Conservation (phyloP, 1,139 yeast genomes). For the Pichia sp. region DNA sequence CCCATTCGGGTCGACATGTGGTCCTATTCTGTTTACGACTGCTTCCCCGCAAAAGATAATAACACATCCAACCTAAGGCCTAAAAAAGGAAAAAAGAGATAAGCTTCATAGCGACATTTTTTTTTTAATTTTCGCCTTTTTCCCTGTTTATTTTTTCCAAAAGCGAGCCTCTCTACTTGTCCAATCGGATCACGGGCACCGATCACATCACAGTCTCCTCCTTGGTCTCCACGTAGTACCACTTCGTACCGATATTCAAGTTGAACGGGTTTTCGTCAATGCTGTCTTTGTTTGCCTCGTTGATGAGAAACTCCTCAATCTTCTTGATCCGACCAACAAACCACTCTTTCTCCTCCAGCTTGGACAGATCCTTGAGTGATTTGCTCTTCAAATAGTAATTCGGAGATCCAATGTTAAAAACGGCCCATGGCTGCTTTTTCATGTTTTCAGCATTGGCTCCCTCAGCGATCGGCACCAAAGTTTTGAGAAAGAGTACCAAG, state of each 20-base stretch:
- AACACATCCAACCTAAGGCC: too few relatives aligned
- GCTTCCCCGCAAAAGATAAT: background rate
- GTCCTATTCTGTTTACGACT: background rate
- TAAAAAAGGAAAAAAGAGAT: too few relatives aligned
- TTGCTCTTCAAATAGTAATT: conserved; percentile 59
- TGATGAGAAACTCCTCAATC: conserved; percentile 47
- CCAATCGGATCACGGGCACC: background rate
- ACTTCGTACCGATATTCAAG: conserved; percentile 44
- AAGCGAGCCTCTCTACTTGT: background rate
- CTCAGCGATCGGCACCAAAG: conserved; percentile 32
- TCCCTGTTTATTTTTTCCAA: background rate
- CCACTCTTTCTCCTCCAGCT: conserved; percentile 55
- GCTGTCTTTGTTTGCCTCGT: conserved; percentile 36
- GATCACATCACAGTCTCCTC: conserved; percentile 31
- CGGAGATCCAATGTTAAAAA: conserved; percentile 78
- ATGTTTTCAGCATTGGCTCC: background rate
- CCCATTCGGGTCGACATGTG: too few relatives aligned
- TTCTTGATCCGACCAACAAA: conserved; percentile 58
- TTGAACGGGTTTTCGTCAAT: conserved; percentile 44
- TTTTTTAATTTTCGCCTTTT: background rate
- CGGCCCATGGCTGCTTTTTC: conserved; percentile 69
- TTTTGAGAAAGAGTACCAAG: conserved; percentile 77
- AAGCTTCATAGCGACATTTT: background rate
- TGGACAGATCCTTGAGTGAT: conserved; percentile 19
- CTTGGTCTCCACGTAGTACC: conserved; percentile 49